Evolutionary conservation across 345 rosid species (phyloP), one percentile per base, ranked within the genome.

Genomic region (Ailanthus altissimus): DNA sequence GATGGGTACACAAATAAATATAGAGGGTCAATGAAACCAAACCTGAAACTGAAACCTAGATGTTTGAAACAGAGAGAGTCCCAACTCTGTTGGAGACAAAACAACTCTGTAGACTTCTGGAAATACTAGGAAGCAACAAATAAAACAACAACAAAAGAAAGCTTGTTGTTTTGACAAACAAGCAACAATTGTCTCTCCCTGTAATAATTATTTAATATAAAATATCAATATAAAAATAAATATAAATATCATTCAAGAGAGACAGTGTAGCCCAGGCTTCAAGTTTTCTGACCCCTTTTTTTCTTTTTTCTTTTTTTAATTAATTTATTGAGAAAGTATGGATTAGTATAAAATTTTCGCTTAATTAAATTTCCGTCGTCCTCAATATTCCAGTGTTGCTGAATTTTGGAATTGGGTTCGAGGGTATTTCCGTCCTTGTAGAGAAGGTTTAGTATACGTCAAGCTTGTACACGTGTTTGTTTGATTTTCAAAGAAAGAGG

Each of bases 61-160:
- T 59, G 62, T 76, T 76, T 9, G 67, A 72, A 66, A 46, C 58
- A n/a, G 38, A 59, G 53, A 61, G 20, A 45, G 21, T 28, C 77
- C 75, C 73, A 49, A 74, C 50, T 54, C 73, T 70, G 74, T 63
- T 57, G 79, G 79, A 64, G 69, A 63, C 68, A 40, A 26, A 46
- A 32, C 38, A 49, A 64, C 70, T 38, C 71, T 51, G 25, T 38
- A 50, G 68, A 26, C 47, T 51, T 47, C 49, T 32, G 61, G 66
- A 67, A 68, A 72, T 77, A 78, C 51, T 43, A 43, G 46, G 67
- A 45, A 73, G 38, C 38, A 32, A 32, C 38, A 32, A 32, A n/a
- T n/a, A n/a, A n/a, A n/a, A n/a, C 67, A 49, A 50, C 53, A 49
- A 38, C 42, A 69, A 47, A 64, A 47, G 21, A 71, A 43, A 46